Evolutionary conservation across 768 basidiomycete genomes (phyloP).

Genomic region (Multifurca ochricompacta): DNA sequence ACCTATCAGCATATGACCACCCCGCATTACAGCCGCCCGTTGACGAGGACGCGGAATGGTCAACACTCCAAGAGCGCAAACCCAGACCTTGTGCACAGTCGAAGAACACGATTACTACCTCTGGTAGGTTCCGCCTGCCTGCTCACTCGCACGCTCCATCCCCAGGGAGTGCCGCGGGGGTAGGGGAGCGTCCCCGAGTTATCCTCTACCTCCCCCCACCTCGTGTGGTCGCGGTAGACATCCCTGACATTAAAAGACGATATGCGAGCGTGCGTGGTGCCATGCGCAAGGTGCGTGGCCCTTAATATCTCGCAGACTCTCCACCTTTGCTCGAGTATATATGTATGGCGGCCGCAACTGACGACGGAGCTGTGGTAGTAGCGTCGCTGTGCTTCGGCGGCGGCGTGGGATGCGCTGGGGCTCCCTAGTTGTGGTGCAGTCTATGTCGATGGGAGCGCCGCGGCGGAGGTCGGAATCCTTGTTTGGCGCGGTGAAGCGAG

Average conservation of each 20-base stretch:
- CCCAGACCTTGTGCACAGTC: neutral
- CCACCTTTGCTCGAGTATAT: neutral
- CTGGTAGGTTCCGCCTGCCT: conserved; percentile 15
- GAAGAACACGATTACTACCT: neutral
- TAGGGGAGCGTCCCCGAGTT: conserved; percentile 7
- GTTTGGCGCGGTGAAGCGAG: neutral
- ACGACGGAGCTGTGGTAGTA: conserved; percentile 23
- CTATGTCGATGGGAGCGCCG: conserved; percentile 16
- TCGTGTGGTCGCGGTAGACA: conserved; percentile 1
- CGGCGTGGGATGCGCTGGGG: conserved; percentile 23
- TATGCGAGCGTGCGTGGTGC: conserved; percentile 8
- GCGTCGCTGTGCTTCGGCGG: conserved; percentile 25
- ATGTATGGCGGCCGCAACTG: neutral
- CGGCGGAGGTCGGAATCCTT: conserved; percentile 1
- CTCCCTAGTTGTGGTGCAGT: conserved; percentile 27
- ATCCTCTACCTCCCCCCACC: conserved; percentile 15
- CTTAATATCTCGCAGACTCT: neutral
- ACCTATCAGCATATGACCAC: conserved; percentile 11
- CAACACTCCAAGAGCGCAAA: conserved; percentile 10
- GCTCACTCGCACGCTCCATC: neutral
- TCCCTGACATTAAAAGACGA: conserved; percentile 2
- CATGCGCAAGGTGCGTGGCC: conserved; percentile 14
- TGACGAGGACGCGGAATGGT: conserved; percentile 11
- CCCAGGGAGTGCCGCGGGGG: neutral
- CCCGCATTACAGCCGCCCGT: neutral